A percentile compares a stretch with the other conserved stretches of the same genome.
phyloP scores from a whole-genome alignment of 805 yeast genomes.

The Yarrowia keelungensis region DNA sequence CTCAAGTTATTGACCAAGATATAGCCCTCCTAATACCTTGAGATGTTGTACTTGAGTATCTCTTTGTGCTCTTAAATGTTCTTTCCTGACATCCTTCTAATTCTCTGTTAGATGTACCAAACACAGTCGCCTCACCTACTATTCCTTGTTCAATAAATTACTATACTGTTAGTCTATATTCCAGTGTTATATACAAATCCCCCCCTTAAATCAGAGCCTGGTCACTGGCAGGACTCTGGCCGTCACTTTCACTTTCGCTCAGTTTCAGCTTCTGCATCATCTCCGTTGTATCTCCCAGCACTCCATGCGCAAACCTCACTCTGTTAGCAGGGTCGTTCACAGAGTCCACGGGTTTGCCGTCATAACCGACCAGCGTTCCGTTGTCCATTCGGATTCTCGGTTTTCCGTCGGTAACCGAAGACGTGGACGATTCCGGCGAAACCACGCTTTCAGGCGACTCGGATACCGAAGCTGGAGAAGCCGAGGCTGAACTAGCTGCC shows the following conservation, averaged over 20 bases:
- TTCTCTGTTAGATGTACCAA: too few species aligned
- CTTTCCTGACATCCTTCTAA: too few species aligned
- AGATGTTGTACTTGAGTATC: too few species aligned
- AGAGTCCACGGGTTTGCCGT: slow-evolving; percentile 18
- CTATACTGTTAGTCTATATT: background rate
- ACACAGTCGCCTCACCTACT: too few species aligned
- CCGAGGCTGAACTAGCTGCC: slow-evolving; percentile 7
- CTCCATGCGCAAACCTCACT: slow-evolving; percentile 24
- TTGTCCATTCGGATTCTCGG: slow-evolving; percentile 5
- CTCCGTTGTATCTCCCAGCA: slow-evolving; percentile 20
- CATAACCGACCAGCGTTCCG: slow-evolving; percentile 9
- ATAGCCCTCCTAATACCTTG: too few species aligned
- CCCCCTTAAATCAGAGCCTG: background rate
- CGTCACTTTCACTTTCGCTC: slow-evolving; percentile 18
- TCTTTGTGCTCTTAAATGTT: too few species aligned
- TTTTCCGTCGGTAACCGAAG: slow-evolving; percentile 2
- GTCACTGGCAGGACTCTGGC: background rate
- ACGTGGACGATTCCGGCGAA: slow-evolving; percentile 9
- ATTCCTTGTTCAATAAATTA: too few species aligned
- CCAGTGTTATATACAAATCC: too few species aligned
- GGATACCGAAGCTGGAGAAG: slow-evolving; percentile 4
- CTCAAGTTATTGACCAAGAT: too few species aligned
- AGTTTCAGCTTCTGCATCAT: slow-evolving; percentile 17
- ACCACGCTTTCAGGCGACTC: slow-evolving; percentile 8
- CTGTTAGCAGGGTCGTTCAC: slow-evolving; percentile 12